A percentile compares a stretch with the other conserved stretches of the same genome.
These are phyloP conservation scores for Mentha longifolia DNA, from an alignment of 257 asterid genomes.

Conservation along the genomic window DNA sequence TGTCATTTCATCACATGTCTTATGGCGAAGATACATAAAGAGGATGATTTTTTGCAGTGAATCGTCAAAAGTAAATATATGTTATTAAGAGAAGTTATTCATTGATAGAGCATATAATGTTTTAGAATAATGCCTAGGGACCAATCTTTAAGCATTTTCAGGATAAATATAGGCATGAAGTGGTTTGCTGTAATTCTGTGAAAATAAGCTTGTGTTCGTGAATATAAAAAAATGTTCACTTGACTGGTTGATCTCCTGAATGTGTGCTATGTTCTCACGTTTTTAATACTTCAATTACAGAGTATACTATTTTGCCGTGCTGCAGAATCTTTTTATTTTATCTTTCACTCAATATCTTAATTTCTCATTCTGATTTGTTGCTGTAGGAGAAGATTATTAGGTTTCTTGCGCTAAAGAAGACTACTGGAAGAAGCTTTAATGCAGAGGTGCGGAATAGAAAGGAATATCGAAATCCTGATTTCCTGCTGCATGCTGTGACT, in stretches of 20 bases:
- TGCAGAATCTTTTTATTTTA: constrained; percentile 16
- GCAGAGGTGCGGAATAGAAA: constrained; percentile 93
- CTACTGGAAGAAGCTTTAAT: constrained; percentile 82
- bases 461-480: constrained; percentile 95
- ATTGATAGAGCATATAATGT: not conserved
- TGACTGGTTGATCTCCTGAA: constrained; percentile 5
- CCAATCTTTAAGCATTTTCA: constrained; percentile 9
- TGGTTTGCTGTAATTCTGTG: constrained; percentile 2
- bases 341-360: constrained; percentile 4
- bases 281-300: constrained; percentile 2
- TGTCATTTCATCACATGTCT: constrained; percentile 4
- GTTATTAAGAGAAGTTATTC: constrained; percentile 1
- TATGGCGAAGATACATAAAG: not conserved
- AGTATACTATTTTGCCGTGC: constrained; percentile 13
- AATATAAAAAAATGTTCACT: not conserved
- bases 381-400: constrained; percentile 67
- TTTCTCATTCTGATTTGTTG: constrained; percentile 32
- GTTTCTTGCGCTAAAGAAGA: constrained; percentile 71
- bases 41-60: not conserved
- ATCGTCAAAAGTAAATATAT: constrained; percentile 10
- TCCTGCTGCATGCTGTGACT: constrained; percentile 95
- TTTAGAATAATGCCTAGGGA: constrained; percentile 4
- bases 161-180: too few species aligned
- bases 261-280: not conserved
- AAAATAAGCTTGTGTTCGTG: constrained; percentile 2